These are phyloP conservation scores for Mercurialis annua DNA, from an alignment of 345 rosid genomes.

Conservation along the genomic window DNA sequence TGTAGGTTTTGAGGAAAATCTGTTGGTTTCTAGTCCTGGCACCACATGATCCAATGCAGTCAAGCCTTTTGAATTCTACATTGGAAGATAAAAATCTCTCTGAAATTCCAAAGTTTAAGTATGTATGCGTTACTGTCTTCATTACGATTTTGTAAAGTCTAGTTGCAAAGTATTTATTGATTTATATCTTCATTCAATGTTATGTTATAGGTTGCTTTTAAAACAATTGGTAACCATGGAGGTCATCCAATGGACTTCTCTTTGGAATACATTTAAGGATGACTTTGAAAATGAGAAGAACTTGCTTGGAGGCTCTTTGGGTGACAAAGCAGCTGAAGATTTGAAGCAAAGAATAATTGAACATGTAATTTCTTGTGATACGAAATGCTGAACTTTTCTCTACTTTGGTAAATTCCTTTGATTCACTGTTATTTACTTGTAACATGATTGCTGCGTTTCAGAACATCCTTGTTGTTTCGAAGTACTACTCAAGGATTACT, in stretches of 20 bases:
- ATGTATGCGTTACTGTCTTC: slow-evolving; percentile 6
- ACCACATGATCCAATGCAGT: slow-evolving; percentile 81
- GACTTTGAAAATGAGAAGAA: slow-evolving; percentile 85
- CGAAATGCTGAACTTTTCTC: neutral
- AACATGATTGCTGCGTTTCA: slow-evolving; percentile 37
- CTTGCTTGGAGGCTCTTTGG: slow-evolving; percentile 86
- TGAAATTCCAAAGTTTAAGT: slow-evolving; percentile 83
- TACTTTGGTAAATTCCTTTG: neutral
- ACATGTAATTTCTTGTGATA: slow-evolving; percentile 47
- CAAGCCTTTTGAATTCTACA: slow-evolving; percentile 74
- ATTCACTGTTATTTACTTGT: slow-evolving; percentile 3
- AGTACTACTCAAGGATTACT: slow-evolving; percentile 85
- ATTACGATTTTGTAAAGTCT: neutral
- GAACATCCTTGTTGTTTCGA: slow-evolving; percentile 97
- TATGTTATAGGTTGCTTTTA: slow-evolving; percentile 55
- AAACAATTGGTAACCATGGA: slow-evolving; percentile 96
- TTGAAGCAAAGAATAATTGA: slow-evolving; percentile 86
- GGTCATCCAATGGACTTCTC: slow-evolving; percentile 94
- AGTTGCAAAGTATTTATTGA: slow-evolving; percentile 1
- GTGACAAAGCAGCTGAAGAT: slow-evolving; percentile 93
- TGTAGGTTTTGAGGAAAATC: slow-evolving; percentile 72
- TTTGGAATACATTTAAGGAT: slow-evolving; percentile 75
- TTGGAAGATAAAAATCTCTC: slow-evolving; percentile 77
- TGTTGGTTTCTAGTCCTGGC: slow-evolving; percentile 76
- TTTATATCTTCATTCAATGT: slow-evolving; percentile 4